Evolutionary conservation across 2,329 filamentous ascomycete genomes (phyloP).

Genomic region (Fusarium palustre): DNA sequence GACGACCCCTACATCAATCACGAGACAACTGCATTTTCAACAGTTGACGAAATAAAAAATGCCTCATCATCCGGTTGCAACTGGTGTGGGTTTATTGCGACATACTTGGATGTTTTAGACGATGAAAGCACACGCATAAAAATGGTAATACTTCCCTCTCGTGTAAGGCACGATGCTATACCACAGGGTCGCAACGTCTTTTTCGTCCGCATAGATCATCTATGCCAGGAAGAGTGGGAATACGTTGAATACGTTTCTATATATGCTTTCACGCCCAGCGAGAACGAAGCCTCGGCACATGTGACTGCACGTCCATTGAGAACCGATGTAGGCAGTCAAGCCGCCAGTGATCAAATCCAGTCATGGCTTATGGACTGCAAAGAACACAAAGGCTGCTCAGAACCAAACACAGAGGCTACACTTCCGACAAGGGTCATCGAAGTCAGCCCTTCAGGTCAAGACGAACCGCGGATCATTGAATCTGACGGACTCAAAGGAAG

Average conservation of each 20-base stretch:
- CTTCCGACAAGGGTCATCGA: neutral
- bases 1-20: neutral
- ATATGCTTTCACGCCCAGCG: neutral
- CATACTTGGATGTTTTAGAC: neutral
- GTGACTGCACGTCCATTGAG: neutral
- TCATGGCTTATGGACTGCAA: neutral
- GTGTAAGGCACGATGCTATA: neutral
- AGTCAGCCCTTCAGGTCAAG: neutral
- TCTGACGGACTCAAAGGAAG: fast-evolving
- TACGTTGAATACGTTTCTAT: neutral
- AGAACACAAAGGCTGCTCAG: neutral
- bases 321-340: neutral
- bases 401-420: neutral
- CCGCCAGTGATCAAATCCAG: neutral
- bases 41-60: neutral
- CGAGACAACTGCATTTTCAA: neutral
- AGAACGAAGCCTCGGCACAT: neutral
- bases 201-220: neutral
- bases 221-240: fast-evolving
- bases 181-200: neutral
- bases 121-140: neutral
- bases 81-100: neutral
- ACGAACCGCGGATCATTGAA: neutral
- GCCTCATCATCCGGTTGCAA: neutral
- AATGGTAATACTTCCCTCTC: neutral